Base-by-base conservation (phyloP, 352 stramenopile genomes). In the Phytopythium aichiense region DNA sequence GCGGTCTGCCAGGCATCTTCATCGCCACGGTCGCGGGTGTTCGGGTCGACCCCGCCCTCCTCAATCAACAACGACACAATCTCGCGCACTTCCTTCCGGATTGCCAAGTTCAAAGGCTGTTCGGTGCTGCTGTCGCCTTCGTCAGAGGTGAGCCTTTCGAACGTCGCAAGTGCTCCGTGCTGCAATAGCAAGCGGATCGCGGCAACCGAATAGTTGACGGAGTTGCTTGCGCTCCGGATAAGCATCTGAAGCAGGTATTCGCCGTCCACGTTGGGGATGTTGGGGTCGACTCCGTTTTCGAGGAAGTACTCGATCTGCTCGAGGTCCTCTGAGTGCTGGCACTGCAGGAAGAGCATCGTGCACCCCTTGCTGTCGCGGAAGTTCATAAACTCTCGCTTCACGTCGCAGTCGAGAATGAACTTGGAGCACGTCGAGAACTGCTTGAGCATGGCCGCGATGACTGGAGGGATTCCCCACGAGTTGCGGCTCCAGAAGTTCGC, bases 81-180 rank as follows among this genome's bases (percentile, higher is more conserved):
- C 8, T 74, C 65, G 9, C 73, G 64, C 38, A 79, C 67, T 1
- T 77, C 67, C 2, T 71, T 66, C 30, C 58, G n/a, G 53, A 92
- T 91, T 11, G 84, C 78, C 22, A 89, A 66, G 33, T 85, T 69
- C 22, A 92, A 58, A 4, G 84, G 84, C 38, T 92, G 84, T 0
- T 78, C 20, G 11, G 60, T 54, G 25, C 31, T 31, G 45, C 38
- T 51, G 0, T 1, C 28, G 45, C 72, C 69, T 20, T n/a, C n/a
- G n/a, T 61, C 51, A 9, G 69, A 53, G 30, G 50, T 68, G 31
- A 86, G 63, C 7, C 4, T 43, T 2, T 78, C 70, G 31, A 83
- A 84, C n/a, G 86, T 68, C 16, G 75, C 48, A 0, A 60, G 52
- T 2, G 81, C 84, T 28, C 75, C 76, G 49, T 80, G 67, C 30